These are phyloP conservation scores for Auricularia sp. DNA, from an alignment of 768 basidiomycete species.

Conservation along the genomic window DNA sequence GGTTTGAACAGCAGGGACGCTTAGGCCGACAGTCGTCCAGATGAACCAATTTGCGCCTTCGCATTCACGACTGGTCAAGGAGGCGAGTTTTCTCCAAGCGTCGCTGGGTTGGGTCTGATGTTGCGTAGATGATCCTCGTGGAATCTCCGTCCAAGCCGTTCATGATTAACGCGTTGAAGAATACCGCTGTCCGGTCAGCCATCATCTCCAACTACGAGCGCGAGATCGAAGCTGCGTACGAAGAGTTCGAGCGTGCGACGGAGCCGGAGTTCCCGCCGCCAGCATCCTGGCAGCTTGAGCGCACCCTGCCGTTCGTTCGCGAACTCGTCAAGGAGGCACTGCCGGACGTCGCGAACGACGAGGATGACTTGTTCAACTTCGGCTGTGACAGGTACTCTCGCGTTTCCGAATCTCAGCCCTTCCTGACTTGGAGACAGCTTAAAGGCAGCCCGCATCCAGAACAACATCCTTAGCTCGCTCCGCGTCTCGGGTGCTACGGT, in stretches of 20 bases:
- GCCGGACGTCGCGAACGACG: slow-evolving; percentile 16
- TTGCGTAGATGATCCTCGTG: slow-evolving; percentile 24
- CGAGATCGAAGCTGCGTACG: slow-evolving; percentile 27
- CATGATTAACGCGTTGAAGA: slow-evolving; percentile 29
- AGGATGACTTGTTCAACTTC: slow-evolving; percentile 29
- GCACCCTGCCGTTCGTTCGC: slow-evolving; percentile 22
- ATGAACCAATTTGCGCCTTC: slow-evolving; percentile 18
- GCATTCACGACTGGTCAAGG: slow-evolving; percentile 27
- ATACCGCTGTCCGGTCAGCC: slow-evolving; percentile 25
- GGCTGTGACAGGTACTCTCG: slow-evolving; percentile 23
- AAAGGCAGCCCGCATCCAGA: slow-evolving; percentile 26
- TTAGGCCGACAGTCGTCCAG: not conserved
- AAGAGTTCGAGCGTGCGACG: not conserved
- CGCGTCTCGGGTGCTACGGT: not conserved
- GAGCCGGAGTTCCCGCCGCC: slow-evolving; percentile 3
- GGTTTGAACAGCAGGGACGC: slow-evolving; percentile 14
- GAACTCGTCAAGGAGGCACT: slow-evolving; percentile 25
- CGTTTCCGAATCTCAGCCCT: no score
- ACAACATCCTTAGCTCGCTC: slow-evolving; percentile 18
- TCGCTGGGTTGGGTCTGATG: not conserved
- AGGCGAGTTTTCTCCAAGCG: slow-evolving; percentile 27
- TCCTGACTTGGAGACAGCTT: not conserved
- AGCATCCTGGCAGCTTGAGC: slow-evolving; percentile 4
- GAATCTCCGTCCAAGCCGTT: slow-evolving; percentile 22
- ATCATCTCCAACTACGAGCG: slow-evolving; percentile 22